Base-by-base conservation (phyloP, 148 eudicot species). In the Oxyria digyna region DNA sequence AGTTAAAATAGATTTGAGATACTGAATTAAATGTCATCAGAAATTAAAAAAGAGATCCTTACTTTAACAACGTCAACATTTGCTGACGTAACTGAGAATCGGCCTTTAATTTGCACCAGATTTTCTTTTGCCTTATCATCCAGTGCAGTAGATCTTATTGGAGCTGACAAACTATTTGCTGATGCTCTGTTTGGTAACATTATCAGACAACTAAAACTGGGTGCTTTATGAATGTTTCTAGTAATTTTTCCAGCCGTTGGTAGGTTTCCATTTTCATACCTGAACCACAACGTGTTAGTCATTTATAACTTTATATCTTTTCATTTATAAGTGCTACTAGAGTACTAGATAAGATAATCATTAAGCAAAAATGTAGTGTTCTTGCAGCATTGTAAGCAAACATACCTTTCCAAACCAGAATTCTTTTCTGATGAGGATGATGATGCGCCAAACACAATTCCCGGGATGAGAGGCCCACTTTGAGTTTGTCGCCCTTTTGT, bases 151-250 rank as follows among this genome's bases (percentile, higher is more conserved):
- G 97, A 81, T 78, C 91, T 94, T 55, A 90, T 90, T 31, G 98
- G 98, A 73, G 98, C 98, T 69, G 98, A 94, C 74, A 90, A 84
- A 84, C 98, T 94, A 77, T 94, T 94, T 73, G 89, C 97, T 67
- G 98, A 90, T 73, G 98, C 97, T 71, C 93, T 88, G 70, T 76
- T 94, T 15, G 98, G 96, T 75, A 94, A 82, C 85, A 77, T 79
- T 73, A 94, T 74, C 12, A 95, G 96, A 74, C 96, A 96, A 75
- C 98, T 94, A 74, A 83, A 82, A 78, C 96, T 88, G 63, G 98
- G 97, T 50, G 79, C 85, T 81, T 78, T 90, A 62, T 89, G 83
- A 21, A 80, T 79, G 52, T 75, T 84, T 1, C 18, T 33, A 27
- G 2, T 29, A 20, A 62, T 37, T 79, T 77, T 86, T 74, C 88